Conservation (phyloP, 495 filamentous ascomycete species). For the Hypomontagnella monticulosa region DNA sequence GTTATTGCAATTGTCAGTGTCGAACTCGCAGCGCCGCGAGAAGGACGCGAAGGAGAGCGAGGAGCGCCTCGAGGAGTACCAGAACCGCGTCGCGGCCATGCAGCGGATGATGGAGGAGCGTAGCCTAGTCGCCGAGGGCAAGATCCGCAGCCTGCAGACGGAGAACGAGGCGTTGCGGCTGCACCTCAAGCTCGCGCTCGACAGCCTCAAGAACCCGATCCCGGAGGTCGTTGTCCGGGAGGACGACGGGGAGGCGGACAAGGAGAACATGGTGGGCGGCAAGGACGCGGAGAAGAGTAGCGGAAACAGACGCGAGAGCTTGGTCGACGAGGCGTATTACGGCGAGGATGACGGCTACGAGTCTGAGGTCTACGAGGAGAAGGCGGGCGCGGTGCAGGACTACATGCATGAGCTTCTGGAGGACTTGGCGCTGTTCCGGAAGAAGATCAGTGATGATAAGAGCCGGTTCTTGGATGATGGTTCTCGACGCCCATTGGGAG, state of each 20-base stretch:
- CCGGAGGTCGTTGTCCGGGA: constrained; percentile 55
- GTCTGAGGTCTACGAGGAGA: constrained; percentile 60
- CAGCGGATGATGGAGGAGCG: constrained; percentile 95
- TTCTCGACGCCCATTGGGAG: constrained; percentile 42
- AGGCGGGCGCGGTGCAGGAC: constrained; percentile 67
- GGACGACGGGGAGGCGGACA: constrained; percentile 41
- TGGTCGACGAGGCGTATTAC: constrained; percentile 53
- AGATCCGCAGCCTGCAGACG: constrained; percentile 83
- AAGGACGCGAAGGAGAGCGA: constrained; percentile 61
- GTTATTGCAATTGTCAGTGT: constrained; percentile 78
- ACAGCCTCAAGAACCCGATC: constrained; percentile 90
- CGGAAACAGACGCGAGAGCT: constrained; percentile 47
- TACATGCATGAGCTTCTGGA: constrained; percentile 76
- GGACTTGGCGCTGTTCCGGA: constrained; percentile 82
- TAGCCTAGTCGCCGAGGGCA: constrained; percentile 85
- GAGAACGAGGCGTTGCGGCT: constrained; percentile 89
- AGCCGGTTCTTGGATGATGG: constrained; percentile 56
- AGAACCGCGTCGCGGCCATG: constrained; percentile 83
- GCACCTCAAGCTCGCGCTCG: constrained; percentile 86
- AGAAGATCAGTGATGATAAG: constrained; percentile 83
- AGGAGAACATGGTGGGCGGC: constrained; percentile 42
- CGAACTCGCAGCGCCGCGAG: constrained; percentile 59
- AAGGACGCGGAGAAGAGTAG: constrained; percentile 35
- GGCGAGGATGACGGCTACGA: constrained; percentile 55
- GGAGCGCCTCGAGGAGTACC: constrained; percentile 90